These are phyloP conservation scores for Wickerhamiella azymoides DNA, from an alignment of 805 yeast species.

Conservation along the genomic window DNA sequence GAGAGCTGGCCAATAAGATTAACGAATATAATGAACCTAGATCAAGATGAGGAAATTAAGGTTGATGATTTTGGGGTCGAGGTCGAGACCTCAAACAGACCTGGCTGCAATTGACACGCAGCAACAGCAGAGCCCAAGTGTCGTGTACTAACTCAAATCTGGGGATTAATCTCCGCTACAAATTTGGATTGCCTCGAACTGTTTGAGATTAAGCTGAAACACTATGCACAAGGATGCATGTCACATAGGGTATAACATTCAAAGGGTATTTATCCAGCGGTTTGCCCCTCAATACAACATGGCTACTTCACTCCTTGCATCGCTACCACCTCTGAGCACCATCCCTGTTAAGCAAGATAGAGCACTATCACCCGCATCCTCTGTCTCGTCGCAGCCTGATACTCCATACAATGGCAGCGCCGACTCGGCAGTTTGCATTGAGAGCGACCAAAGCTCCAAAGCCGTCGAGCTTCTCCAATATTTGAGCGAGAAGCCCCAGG, in stretches of 20 bases:
- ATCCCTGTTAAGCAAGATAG: background rate
- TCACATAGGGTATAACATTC: background rate
- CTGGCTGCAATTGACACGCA: too few species aligned
- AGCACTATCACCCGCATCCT: background rate
- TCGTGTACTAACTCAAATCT: too few species aligned
- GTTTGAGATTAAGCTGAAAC: background rate
- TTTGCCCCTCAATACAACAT: background rate
- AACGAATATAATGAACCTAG: too few species aligned
- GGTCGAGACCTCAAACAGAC: too few species aligned
- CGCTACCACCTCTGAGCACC: background rate
- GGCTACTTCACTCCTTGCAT: background rate
- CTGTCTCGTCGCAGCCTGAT: background rate
- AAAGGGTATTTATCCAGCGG: background rate
- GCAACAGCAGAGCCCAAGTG: too few species aligned
- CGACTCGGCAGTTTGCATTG: background rate
- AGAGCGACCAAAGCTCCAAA: background rate
- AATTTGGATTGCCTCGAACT: too few species aligned
- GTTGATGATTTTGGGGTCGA: too few species aligned
- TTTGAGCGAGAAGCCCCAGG: background rate
- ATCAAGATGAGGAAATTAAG: too few species aligned
- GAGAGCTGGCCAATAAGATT: too few species aligned
- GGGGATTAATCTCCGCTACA: too few species aligned
- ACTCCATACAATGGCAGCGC: background rate
- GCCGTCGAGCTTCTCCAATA: background rate
- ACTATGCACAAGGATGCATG: background rate